Evolutionary conservation across 2,329 filamentous ascomycete genomes (phyloP).

Genomic region (Pezicula carpinea): DNA sequence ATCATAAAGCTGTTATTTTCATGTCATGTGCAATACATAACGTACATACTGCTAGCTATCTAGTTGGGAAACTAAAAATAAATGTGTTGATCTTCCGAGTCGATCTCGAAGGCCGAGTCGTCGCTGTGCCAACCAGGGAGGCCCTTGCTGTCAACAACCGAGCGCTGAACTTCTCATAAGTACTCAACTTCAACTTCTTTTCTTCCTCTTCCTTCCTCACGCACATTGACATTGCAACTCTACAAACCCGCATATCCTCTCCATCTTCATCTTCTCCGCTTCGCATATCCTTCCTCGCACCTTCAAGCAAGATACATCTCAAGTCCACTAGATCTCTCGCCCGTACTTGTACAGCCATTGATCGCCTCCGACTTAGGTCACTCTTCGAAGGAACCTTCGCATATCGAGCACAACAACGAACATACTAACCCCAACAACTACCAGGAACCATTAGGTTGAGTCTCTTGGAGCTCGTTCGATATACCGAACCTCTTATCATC

Average conservation of each 20-base stretch:
- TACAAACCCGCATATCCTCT: conserved; percentile 25
- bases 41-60: no score
- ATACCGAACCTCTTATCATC: conserved; percentile 29
- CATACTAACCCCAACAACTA: conserved; percentile 41
- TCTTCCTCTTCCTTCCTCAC: conserved; percentile 21
- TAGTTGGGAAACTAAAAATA: no score
- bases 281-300: conserved; percentile 17
- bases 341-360: conserved; percentile 37
- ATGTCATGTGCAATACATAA: no score
- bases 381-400: conserved; percentile 41
- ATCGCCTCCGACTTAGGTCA: conserved; percentile 42
- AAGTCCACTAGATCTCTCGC: conserved; percentile 44
- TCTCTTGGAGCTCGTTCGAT: conserved; percentile 54
- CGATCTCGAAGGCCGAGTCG: conserved; percentile 14
- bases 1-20: no score
- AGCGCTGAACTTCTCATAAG: conserved; percentile 19
- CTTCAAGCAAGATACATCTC: conserved; percentile 25
- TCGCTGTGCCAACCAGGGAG: conserved; percentile 33
- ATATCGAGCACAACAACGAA: conserved; percentile 42
- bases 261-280: conserved; percentile 29
- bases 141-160: conserved; percentile 19
- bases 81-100: no score
- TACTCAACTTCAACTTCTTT: conserved; percentile 28
- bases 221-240: conserved; percentile 21
- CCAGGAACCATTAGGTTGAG: conserved; percentile 56